Evolutionary conservation across 2,329 filamentous ascomycete genomes (phyloP).

Genomic region (Camillea tinctor): DNA sequence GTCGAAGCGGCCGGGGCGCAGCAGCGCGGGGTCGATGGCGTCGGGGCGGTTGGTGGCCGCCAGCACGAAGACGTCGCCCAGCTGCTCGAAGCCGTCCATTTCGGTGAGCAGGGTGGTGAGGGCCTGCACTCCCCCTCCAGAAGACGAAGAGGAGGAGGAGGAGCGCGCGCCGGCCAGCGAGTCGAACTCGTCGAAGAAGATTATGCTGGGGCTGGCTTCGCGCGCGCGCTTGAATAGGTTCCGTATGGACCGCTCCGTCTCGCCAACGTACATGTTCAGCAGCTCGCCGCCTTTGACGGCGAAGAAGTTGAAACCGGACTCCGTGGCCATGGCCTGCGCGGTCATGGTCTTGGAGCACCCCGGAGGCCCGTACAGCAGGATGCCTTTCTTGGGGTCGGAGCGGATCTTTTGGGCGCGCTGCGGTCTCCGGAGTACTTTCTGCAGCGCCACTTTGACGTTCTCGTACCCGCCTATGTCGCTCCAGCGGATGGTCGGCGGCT

Average conservation of each 20-base stretch:
- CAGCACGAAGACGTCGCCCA: conserved; percentile 81
- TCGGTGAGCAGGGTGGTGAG: conserved; percentile 88
- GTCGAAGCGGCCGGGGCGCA: conserved; percentile 84
- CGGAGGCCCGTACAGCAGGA: conserved; percentile 87
- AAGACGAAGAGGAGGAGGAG: conserved; percentile 31
- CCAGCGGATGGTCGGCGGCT: conserved; percentile 85
- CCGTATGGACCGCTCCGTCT: conserved; percentile 83
- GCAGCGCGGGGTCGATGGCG: conserved; percentile 78
- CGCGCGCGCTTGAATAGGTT: conserved; percentile 83
- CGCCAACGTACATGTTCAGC: conserved; percentile 95
- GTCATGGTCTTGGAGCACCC: conserved; percentile 94
- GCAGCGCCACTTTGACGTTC: conserved; percentile 64
- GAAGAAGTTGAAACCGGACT: conserved; percentile 89
- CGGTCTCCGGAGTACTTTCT: conserved; percentile 43
- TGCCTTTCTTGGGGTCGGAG: conserved; percentile 68
- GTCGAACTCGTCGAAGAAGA: conserved; percentile 97
- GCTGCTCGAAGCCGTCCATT: conserved; percentile 89
- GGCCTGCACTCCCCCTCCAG: conserved; percentile 69
- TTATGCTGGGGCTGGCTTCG: conserved; percentile 84
- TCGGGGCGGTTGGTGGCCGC: conserved; percentile 92
- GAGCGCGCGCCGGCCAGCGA: conserved; percentile 59
- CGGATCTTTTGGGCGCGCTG: conserved; percentile 38
- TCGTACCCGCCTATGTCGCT: conserved; percentile 84
- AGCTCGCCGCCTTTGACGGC: conserved; percentile 92
- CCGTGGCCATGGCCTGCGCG: conserved; percentile 86